Base-by-base conservation (phyloP, 106 monocot genomes). In the Alisma plantagoaquatica region DNA sequence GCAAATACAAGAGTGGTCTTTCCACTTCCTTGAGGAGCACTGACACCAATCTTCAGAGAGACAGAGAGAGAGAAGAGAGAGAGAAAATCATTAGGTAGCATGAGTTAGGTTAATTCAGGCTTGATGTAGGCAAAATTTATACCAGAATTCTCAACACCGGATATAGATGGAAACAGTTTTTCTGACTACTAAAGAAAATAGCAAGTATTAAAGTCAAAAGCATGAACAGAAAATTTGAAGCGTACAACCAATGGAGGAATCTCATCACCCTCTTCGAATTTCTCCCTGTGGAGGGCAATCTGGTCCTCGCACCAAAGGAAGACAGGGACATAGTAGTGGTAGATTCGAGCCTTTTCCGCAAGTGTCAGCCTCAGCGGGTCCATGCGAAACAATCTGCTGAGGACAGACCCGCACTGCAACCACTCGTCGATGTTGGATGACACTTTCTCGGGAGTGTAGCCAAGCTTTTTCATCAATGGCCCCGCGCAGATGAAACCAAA, bases 21-120 rank as follows among this genome's bases (percentile, higher is more conserved):
- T 28, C 96, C 96, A 63, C 96, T 79, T 31, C 96, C 96, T 82
- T 98, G 96, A 48, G 96, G 89, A 72, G 96, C 96, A 66, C 96
- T 98, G 23, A 98, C 62, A 27, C 96, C 96, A 69, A 98, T 98
- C 96, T 98, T 56, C 46, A 65, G 27, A 54, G 18, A 18, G 25
- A 11, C 57, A 18, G 53, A 15, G 0, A 19, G 23, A 0, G 17
- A 43, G 10, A 51, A 51, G 25, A 51, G 25, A 24, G 15, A 23
- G 27, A 51, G 27, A 27, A 51, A 51, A 23, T 11, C 23, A 23
- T 14, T 23, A 12, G 25, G 15, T 10, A n/a, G n/a, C n/a, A n/a
- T n/a, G n/a, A n/a, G n/a, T n/a, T n/a, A n/a, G n/a, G n/a, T n/a
- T n/a, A n/a, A n/a, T n/a, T n/a, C n/a, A n/a, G n/a, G n/a, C n/a